Conservation (phyloP, 495 filamentous ascomycete genomes). For the Aspergillus bridgeri region DNA sequence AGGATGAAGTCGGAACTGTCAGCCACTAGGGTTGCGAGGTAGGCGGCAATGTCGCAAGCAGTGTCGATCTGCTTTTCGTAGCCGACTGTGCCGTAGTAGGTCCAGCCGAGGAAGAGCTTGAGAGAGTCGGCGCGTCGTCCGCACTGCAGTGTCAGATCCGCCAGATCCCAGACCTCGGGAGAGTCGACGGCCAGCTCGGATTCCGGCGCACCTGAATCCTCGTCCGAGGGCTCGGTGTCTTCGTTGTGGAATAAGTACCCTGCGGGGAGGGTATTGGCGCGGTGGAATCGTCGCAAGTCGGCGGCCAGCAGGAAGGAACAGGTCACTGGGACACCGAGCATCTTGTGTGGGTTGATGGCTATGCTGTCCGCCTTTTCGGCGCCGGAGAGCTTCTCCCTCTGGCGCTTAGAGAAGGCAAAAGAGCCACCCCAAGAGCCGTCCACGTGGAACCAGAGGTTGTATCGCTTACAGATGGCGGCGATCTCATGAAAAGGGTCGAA, state of each 20-base stretch:
- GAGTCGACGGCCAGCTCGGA: conserved; percentile 34
- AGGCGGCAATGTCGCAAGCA: conserved; percentile 63
- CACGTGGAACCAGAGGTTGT: conserved; percentile 84
- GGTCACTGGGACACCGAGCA: conserved; percentile 86
- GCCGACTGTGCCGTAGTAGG: conserved; percentile 73
- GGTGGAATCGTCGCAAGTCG: conserved; percentile 72
- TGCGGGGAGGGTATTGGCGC: conserved; percentile 80
- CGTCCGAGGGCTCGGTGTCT: conserved; percentile 19
- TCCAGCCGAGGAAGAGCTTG: conserved; percentile 84
- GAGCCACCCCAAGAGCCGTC: conserved; percentile 90
- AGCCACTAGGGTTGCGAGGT: conserved; percentile 58
- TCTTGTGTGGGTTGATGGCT: conserved; percentile 92
- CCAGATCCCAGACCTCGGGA: conserved; percentile 80
- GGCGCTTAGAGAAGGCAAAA: conserved; percentile 68
- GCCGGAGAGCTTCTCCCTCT: conserved; percentile 63
- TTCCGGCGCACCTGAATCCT: conserved; percentile 12
- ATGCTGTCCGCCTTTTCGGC: conserved; percentile 72
- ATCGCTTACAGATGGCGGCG: conserved; percentile 63
- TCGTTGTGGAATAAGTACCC: conserved; percentile 80
- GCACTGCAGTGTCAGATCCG: conserved; percentile 89
- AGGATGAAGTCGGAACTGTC: conserved; percentile 59
- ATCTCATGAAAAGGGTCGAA: conserved; percentile 80
- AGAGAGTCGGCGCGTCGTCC: conserved; percentile 80
- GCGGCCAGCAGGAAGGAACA: conserved; percentile 83
- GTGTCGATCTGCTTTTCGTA: conserved; percentile 61